Conservation (phyloP, 2,329 filamentous ascomycete genomes). For the Aspergillus sp. region DNA sequence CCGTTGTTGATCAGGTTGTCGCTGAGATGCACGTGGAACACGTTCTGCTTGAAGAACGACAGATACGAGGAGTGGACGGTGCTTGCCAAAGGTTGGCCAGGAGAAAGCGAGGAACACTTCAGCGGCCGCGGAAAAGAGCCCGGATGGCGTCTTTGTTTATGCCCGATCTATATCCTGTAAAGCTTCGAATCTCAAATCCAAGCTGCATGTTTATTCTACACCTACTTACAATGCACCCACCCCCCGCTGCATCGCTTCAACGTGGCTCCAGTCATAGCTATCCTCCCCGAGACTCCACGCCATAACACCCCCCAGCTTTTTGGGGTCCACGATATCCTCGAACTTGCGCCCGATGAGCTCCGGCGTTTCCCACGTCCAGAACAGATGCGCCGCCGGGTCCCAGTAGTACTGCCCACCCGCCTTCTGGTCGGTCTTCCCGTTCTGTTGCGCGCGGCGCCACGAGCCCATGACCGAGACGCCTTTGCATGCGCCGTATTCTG, state of each 20-base stretch:
- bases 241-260: slow-evolving; percentile 35
- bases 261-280: slow-evolving; percentile 34
- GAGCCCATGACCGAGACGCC: slow-evolving; percentile 46
- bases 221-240: slow-evolving; percentile 5
- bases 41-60: slow-evolving; percentile 51
- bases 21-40: slow-evolving; percentile 46
- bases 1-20: slow-evolving; percentile 39
- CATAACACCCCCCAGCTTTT: slow-evolving; percentile 59
- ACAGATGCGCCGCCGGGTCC: slow-evolving; percentile 50
- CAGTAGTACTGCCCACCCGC: slow-evolving; percentile 60
- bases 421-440: slow-evolving; percentile 48
- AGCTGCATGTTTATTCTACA: too few species aligned
- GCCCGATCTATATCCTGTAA: too few species aligned
- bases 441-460: slow-evolving; percentile 46
- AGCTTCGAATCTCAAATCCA: too few species aligned
- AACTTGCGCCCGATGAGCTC: slow-evolving; percentile 55
- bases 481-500: slow-evolving; percentile 32
- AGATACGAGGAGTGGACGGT: too few species aligned
- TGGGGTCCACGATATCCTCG: slow-evolving; percentile 46
- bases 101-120: too few species aligned
- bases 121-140: too few species aligned
- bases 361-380: slow-evolving; percentile 66
- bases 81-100: too few species aligned
- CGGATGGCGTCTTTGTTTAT: too few species aligned
- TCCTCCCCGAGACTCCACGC: slow-evolving; percentile 69